Evolutionary conservation across 768 basidiomycete genomes (phyloP), one percentile per base, ranked within the genome.

Genomic region (Trametes villosa): DNA sequence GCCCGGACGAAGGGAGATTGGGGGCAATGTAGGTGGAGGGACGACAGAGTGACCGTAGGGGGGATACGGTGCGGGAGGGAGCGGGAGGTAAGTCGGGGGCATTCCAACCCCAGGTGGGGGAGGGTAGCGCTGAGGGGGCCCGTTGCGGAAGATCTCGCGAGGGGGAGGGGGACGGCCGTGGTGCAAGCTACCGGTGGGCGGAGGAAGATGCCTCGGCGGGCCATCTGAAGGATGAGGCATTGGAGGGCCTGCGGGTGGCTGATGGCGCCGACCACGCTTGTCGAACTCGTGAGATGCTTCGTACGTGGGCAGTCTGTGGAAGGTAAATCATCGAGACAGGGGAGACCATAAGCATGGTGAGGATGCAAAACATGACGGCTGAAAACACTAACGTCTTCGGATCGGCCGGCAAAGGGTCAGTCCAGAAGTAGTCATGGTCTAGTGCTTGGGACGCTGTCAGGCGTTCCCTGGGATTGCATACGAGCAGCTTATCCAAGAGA

Each of bases 381-480:
- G 9, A 17, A 20, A 36, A 63, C 9, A 77, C 85, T 59, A 68
- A 91, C 91, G 84, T 83, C 72, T 87, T 90, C 1, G 91, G 91
- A 75, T 92, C 90, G 22, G 91, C 91, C 34, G 95, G 92, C 36
- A 94, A 68, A 0, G 96, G 96, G 64, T 92, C 87, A 0, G 87
- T 88, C 92, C 93, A 97, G 74, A 98, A 97, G 78, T 94, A 98
- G 20, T 91, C 87, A 70, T 98, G 94, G 66, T 95, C 89, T 53
- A 98, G 81, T 0, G 96, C 96, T 59, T 93, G 82, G 2, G 83
- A 75, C 9, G 96, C 96, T 1, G 95, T 94, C 40, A 94, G 82
- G 20, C 96, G 83, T 57, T 90, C 84, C 61, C 81, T 80, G 2
- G 96, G 96, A 71, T 98, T 91, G 66, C 94, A 88, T 0, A 80